Evolutionary conservation across 2,329 filamentous ascomycete genomes (phyloP).

Genomic region (Aureobasidium musti): DNA sequence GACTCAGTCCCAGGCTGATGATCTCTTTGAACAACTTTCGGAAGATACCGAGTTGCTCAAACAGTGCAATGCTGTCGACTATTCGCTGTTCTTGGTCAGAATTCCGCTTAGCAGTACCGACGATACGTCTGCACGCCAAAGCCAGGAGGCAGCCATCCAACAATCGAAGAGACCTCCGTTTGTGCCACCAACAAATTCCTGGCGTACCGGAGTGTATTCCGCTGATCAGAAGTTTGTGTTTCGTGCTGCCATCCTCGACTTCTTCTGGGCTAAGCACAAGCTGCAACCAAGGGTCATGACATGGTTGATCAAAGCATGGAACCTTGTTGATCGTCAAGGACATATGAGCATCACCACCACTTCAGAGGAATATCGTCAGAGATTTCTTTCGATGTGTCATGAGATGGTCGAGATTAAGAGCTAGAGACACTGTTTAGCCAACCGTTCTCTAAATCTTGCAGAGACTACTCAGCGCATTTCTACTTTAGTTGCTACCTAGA

Average conservation of each 20-base stretch:
- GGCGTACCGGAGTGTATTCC: slow-evolving; percentile 64
- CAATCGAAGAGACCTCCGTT: slow-evolving; percentile 35
- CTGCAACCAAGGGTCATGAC: slow-evolving; percentile 67
- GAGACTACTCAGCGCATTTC: background rate
- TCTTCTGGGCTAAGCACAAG: slow-evolving; percentile 77
- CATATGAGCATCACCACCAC: slow-evolving; percentile 75
- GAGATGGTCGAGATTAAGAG: slow-evolving; percentile 45
- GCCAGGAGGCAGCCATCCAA: slow-evolving; percentile 33
- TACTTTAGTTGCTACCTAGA: background rate
- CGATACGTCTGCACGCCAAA: slow-evolving; percentile 32
- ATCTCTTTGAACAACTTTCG: slow-evolving; percentile 58
- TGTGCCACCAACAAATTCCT: slow-evolving; percentile 45
- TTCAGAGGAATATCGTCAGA: slow-evolving; percentile 65
- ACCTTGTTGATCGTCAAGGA: slow-evolving; percentile 63
- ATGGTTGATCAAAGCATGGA: slow-evolving; percentile 57
- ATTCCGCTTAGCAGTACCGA: slow-evolving; percentile 43
- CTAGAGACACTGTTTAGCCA: background rate
- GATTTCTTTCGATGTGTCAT: slow-evolving; percentile 57
- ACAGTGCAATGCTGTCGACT: slow-evolving; percentile 68
- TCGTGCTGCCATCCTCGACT: slow-evolving; percentile 68
- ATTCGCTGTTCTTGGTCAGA: slow-evolving; percentile 71
- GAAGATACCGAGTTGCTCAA: slow-evolving; percentile 65
- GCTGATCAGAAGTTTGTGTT: slow-evolving; percentile 67
- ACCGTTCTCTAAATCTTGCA: background rate
- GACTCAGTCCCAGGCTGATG: slow-evolving; percentile 55